Conservation (phyloP, 257 asterid genomes). For the Solanum chmielewskii region DNA sequence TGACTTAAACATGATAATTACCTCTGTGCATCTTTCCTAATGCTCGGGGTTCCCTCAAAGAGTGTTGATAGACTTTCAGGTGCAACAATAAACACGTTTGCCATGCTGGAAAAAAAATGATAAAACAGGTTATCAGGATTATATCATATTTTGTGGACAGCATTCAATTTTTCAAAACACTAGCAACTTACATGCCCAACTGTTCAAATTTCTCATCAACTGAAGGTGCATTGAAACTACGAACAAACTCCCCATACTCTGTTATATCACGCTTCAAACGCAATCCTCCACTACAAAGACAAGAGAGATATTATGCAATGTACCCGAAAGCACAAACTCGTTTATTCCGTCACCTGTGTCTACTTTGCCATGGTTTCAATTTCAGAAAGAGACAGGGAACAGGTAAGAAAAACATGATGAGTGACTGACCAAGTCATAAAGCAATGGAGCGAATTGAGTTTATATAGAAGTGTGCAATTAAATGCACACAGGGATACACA, state of each 20-base stretch:
- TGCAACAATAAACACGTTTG: constrained; percentile 60
- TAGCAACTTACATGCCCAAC: constrained; percentile 78
- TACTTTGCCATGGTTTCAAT: neutral
- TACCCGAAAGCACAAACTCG: neutral
- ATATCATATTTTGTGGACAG: neutral
- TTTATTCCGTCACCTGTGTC: neutral
- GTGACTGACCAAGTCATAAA: neutral
- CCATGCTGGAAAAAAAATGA: constrained; percentile 32
- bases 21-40: constrained; percentile 95
- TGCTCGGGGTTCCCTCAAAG: constrained; percentile 99
- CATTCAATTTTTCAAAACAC: neutral
- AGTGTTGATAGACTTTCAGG: constrained; percentile 91
- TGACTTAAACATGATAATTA: constrained; percentile 10
- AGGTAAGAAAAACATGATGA: neutral
- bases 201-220: constrained; percentile 95
- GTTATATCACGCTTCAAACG: constrained; percentile 98
- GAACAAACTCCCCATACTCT: constrained; percentile 93
- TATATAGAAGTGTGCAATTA: neutral
- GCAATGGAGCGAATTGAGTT: neutral
- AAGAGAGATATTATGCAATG: neutral
- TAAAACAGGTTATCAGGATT: constrained; percentile 3
- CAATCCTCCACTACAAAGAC: constrained; percentile 72
- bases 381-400: neutral
- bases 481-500: neutral
- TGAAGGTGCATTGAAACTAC: constrained; percentile 93